These are phyloP conservation scores for Mortierella hygrophila DNA, from an alignment of 192 early-diverging fungal genomes.

Conservation along the genomic window DNA sequence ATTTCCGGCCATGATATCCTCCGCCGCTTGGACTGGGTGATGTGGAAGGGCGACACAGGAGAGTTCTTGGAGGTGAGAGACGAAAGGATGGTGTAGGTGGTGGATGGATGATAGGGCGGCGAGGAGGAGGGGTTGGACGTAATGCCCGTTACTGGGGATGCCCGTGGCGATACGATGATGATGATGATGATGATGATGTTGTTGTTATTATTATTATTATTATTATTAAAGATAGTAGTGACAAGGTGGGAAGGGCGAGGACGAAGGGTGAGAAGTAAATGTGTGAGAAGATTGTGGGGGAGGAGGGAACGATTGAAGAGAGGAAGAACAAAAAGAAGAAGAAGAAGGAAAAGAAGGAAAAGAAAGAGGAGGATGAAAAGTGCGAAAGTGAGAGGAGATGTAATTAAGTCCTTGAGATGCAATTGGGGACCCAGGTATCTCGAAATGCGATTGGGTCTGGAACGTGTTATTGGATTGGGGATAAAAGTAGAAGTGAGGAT, in stretches of 20 bases:
- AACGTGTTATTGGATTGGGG: not conserved
- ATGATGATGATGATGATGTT: not conserved
- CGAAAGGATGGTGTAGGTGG: not conserved
- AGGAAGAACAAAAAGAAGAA: not conserved
- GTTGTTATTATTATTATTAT: not conserved
- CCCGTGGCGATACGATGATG: not conserved
- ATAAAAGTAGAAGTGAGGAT: not conserved
- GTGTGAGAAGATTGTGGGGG: not conserved
- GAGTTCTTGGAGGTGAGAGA: slow-evolving; percentile 4
- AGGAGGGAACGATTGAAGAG: not conserved
- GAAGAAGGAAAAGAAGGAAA: not conserved
- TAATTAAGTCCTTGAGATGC: not conserved
- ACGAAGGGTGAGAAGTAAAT: not conserved
- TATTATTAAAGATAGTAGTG: not conserved
- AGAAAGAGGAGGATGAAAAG: not conserved
- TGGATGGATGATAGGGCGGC: not conserved
- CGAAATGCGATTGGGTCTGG: not conserved
- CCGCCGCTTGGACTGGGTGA: not conserved
- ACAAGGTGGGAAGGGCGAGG: too few species aligned
- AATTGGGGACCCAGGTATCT: not conserved
- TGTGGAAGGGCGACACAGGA: not conserved
- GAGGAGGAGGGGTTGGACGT: slow-evolving; percentile 3
- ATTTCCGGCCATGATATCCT: slow-evolving; percentile 13
- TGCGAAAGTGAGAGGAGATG: not conserved
- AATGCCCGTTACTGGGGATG: slow-evolving; percentile 13